A percentile compares a stretch with the other conserved stretches of the same genome.
These are phyloP conservation scores for Sporothrix mexicana DNA, from an alignment of 2,329 filamentous ascomycete genomes.

Conservation along the genomic window DNA sequence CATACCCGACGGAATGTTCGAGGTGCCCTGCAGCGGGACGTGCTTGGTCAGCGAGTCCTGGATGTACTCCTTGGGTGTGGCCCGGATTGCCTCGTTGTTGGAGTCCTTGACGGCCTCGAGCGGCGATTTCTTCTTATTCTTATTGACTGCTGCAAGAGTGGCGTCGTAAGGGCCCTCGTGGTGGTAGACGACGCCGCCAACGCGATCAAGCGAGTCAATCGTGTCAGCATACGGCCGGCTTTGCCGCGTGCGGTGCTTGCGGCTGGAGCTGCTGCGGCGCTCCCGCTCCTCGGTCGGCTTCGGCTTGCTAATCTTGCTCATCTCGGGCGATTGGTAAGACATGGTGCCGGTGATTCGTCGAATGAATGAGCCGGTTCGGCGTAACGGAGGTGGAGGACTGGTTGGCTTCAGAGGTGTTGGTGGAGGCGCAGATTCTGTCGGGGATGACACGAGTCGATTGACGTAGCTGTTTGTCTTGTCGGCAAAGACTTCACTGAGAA, in stretches of 20 bases:
- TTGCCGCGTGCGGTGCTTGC: conserved; percentile 62
- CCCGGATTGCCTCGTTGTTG: conserved; percentile 77
- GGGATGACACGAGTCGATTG: not conserved
- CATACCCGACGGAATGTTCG: conserved; percentile 74
- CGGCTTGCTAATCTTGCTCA: conserved; percentile 13
- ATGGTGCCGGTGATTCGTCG: conserved; percentile 16
- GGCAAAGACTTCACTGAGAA: conserved; percentile 30
- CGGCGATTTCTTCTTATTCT: conserved; percentile 66
- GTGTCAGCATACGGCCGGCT: conserved; percentile 72
- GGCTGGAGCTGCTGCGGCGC: conserved; percentile 18
- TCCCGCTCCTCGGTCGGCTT: conserved; percentile 12
- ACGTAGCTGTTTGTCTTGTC: conserved; percentile 29
- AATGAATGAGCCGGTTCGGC: conserved; percentile 27
- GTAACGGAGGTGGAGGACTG: conserved; percentile 5
- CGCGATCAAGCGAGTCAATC: conserved; percentile 78
- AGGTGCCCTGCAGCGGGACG: conserved; percentile 80
- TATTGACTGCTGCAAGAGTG: conserved; percentile 75
- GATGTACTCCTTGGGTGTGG: conserved; percentile 80
- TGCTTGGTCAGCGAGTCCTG: conserved; percentile 74
- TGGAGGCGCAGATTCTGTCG: not conserved
- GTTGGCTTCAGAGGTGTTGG: not conserved
- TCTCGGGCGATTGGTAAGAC: conserved; percentile 22
- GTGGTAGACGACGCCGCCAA: conserved; percentile 71
- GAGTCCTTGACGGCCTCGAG: conserved; percentile 75
- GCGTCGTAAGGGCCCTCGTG: conserved; percentile 93